Conservation (phyloP, 2,329 filamentous ascomycete species). For the Trichoderma atroviride region DNA sequence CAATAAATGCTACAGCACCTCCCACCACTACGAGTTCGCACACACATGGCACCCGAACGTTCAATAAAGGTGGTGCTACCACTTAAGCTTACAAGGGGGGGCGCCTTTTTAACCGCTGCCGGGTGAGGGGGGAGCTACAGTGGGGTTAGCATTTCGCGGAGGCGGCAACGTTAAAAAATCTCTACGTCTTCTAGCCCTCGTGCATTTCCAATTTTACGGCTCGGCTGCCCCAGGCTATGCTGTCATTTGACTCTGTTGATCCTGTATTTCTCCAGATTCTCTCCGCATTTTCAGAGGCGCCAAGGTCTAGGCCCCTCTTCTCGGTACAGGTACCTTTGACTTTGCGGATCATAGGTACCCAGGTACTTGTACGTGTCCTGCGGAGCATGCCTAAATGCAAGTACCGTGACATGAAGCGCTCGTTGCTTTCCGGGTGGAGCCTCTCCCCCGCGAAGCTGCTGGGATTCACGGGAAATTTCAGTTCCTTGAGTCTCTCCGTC, state of each 20-base stretch:
- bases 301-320: neutral
- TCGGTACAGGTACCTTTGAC: neutral
- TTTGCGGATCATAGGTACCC: neutral
- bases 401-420: neutral
- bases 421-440: conserved; percentile 20
- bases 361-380: neutral
- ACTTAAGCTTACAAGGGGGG: conserved; percentile 10
- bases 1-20: neutral
- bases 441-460: conserved; percentile 13
- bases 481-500: conserved; percentile 7
- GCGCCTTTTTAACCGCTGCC: conserved; percentile 13
- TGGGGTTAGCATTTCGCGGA: conserved; percentile 1
- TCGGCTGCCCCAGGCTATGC: neutral
- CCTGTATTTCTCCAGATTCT: conserved; percentile 20
- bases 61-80: neutral
- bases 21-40: neutral
- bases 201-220: neutral
- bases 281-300: conserved; percentile 24
- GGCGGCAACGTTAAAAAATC: conserved; percentile 9
- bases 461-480: conserved; percentile 35
- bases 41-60: no score
- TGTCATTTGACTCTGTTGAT: neutral
- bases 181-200: neutral
- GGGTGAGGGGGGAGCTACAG: neutral
- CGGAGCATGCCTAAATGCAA: neutral